Evolutionary conservation across 768 basidiomycete genomes (phyloP).

Genomic region (Agaricus blazei): DNA sequence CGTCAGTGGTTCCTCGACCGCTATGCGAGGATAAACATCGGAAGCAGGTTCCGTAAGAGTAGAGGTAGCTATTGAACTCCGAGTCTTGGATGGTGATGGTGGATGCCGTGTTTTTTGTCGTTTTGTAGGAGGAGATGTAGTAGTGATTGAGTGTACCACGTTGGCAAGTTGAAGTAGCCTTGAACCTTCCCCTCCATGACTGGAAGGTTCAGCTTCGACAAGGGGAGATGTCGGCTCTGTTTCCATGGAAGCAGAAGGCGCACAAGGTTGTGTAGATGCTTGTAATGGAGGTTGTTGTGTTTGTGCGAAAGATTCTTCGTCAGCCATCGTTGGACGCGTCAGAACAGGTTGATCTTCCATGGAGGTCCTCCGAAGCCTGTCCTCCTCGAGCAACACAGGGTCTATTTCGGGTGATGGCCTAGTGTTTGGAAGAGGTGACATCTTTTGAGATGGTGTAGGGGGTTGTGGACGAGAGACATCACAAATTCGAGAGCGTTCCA

Average conservation of each 20-base stretch:
- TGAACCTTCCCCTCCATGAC: background rate
- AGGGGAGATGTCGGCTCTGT: background rate
- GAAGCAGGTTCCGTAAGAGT: slow-evolving; percentile 6
- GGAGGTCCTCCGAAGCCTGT: background rate
- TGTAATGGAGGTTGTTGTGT: background rate
- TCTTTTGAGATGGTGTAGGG: background rate
- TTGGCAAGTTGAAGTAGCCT: slow-evolving; percentile 8
- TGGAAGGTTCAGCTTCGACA: background rate
- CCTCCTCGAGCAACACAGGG: background rate
- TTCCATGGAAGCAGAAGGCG: background rate
- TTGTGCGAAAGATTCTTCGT: background rate
- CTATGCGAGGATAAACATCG: background rate
- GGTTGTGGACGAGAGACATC: background rate
- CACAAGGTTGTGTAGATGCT: background rate
- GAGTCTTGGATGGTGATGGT: background rate
- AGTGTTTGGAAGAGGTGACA: background rate
- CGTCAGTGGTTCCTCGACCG: background rate
- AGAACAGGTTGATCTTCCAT: background rate
- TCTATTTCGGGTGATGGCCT: background rate
- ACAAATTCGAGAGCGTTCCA: background rate
- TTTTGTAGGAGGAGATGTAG: background rate
- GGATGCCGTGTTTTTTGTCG: slow-evolving; percentile 1
- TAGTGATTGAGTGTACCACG: slow-evolving; percentile 3
- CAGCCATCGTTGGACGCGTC: background rate
- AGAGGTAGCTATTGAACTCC: background rate